Evolutionary conservation across 2,329 filamentous ascomycete species (phyloP).

Genomic region (Aureobasidium melanogenum): DNA sequence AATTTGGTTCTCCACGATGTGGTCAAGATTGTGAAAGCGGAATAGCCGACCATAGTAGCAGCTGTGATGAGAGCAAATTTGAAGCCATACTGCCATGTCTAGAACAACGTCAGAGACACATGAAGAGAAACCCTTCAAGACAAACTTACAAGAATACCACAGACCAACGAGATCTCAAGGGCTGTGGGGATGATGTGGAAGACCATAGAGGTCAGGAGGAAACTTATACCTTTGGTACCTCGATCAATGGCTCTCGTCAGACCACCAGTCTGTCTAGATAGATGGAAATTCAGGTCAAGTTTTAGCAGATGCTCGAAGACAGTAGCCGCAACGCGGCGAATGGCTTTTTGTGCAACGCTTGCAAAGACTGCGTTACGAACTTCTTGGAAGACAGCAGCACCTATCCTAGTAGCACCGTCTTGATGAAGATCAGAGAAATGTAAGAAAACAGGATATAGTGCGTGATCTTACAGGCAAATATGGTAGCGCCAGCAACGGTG

Average conservation of each 20-base stretch:
- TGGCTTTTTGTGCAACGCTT: constrained; percentile 93
- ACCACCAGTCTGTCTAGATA: constrained; percentile 89
- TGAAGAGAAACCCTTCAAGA: neutral
- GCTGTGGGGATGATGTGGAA: constrained; percentile 94
- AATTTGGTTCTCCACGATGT: constrained; percentile 98
- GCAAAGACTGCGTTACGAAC: constrained; percentile 93
- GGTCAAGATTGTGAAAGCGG: constrained; percentile 93
- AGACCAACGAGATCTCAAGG: constrained; percentile 89
- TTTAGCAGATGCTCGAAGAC: constrained; percentile 86
- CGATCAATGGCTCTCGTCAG: constrained; percentile 90
- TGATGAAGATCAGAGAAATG: constrained; percentile 4
- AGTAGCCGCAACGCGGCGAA: constrained; percentile 79
- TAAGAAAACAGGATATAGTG: neutral
- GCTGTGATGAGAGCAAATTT: constrained; percentile 88
- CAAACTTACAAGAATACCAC: constrained; percentile 64
- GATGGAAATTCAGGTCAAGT: constrained; percentile 87
- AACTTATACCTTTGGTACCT: constrained; percentile 97
- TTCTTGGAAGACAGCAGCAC: constrained; percentile 85
- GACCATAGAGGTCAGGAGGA: constrained; percentile 93
- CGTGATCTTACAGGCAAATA: constrained; percentile 61
- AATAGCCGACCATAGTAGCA: constrained; percentile 85
- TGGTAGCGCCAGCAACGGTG: constrained; percentile 84
- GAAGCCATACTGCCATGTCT: constrained; percentile 87
- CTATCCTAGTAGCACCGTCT: constrained; percentile 79
- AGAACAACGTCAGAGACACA: neutral